Conservation (phyloP, 2,329 filamentous ascomycete genomes). For the Ascochyta koolunga region DNA sequence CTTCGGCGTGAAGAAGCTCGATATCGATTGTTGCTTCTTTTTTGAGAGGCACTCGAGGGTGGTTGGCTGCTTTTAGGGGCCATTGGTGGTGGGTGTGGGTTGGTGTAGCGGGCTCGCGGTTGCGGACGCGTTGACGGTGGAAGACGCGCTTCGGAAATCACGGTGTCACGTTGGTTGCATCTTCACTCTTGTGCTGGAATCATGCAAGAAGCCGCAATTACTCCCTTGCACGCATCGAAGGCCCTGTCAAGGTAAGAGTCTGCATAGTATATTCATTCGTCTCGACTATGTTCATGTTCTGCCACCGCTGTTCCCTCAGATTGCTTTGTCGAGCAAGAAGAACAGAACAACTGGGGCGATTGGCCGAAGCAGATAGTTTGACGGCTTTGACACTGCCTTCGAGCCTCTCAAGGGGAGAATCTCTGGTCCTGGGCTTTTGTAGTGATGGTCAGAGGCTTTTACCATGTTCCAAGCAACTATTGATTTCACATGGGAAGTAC, state of each 20-base stretch:
- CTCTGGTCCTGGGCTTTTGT: no score
- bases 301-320: background rate
- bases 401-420: no score
- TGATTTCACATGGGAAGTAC: no score
- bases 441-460: no score
- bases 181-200: background rate
- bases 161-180: constrained; percentile 29
- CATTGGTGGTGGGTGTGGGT: constrained; percentile 33
- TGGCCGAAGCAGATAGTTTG: no score
- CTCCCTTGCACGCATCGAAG: background rate
- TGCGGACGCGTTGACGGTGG: constrained; percentile 4
- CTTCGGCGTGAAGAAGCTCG: constrained; percentile 75
- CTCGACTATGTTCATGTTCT: background rate
- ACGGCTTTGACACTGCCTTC: no score
- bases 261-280: background rate
- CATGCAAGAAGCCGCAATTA: background rate
- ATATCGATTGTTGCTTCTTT: constrained; percentile 80
- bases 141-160: constrained; percentile 19
- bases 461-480: no score
- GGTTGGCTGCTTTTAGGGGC: constrained; percentile 45
- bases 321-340: no score
- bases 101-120: background rate
- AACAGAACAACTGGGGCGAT: no score
- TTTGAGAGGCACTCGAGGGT: constrained; percentile 43
- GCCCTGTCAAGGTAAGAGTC: background rate